Base-by-base conservation (phyloP, 2,329 filamentous ascomycete genomes). In the Xylaria multiplex region DNA sequence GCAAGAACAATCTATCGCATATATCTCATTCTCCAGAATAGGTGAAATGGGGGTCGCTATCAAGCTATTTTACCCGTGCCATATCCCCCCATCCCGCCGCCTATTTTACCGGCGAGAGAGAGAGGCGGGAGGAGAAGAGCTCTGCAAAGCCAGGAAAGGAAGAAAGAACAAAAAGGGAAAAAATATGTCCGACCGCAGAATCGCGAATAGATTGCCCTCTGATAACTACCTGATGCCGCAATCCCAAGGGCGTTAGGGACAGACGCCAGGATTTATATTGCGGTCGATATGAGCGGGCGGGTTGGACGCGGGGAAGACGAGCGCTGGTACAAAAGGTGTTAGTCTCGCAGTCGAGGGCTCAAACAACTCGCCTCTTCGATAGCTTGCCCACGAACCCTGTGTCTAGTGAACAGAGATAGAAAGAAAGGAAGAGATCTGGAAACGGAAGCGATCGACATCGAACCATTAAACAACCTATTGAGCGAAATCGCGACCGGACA, bases 51-150 rank as follows among this genome's bases (percentile, higher is more conserved):
- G 19, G 19, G 53, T 40, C 16, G 32, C 45, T 56, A 45, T 59
- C 32, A 7, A 27, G 22, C 40, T 40, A 49, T 8, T 62, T 66
- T 62, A 66, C 59, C 59, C 54, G 59, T 48, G 62, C 57, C 24
- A 52, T 7, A 49, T 30, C 43, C 37, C 22, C 43, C 49, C 46
- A 40, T 40, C 27, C 27, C 27, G 27, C 27, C 27, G 43, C 35
- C 58, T 13, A 67, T 67, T 67, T 62, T 67, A 35, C 62, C 65
- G 58, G 65, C 62, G 65, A 65, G 16, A 53, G 24, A 19, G 13
- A 19, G 27, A 3, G 27, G 27, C 27, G 27, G 14, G 30, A 8
- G 1, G 35, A 16, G n/a, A 30, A 30, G 7, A 9, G 24, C 6
- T 14, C 37, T 40, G 27, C 2, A 13, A 22, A 35, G 11, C 40